phyloP scores from a whole-genome alignment of 2,329 filamentous ascomycete genomes.

The Fusarium sublunatum region DNA sequence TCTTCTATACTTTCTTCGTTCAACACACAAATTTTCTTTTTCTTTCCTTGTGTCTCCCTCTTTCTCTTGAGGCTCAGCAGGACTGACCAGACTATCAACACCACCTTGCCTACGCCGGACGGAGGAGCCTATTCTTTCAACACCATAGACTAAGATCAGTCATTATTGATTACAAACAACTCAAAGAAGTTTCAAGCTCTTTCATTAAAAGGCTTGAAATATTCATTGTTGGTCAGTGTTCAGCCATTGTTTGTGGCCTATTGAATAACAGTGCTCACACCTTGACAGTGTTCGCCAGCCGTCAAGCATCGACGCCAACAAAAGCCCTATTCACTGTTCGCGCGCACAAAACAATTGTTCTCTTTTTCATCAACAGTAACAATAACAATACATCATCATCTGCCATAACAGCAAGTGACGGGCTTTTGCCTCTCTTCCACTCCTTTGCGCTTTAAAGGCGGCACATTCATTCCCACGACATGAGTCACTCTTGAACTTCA shows the following conservation, averaged over 20 bases:
- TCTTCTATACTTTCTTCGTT: constrained; percentile 23
- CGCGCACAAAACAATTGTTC: constrained; percentile 27
- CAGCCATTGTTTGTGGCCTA: constrained; percentile 6
- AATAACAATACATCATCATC: constrained; percentile 29
- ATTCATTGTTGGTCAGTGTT: constrained; percentile 27
- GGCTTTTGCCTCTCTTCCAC: constrained; percentile 29
- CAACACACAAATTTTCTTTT: constrained; percentile 21
- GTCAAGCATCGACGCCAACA: constrained; percentile 20
- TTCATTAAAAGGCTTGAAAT: constrained; percentile 6
- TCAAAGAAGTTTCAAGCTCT: neutral
- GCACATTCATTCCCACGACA: constrained; percentile 31
- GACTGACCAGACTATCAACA: constrained; percentile 40
- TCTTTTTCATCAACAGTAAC: constrained; percentile 20
- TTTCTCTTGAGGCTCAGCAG: constrained; percentile 43
- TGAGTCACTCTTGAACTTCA: constrained; percentile 19
- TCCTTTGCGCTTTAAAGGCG: constrained; percentile 33
- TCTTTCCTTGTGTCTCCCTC: constrained; percentile 35
- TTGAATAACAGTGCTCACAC: constrained; percentile 10
- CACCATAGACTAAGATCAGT: constrained; percentile 15
- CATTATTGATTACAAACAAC: constrained; percentile 9
- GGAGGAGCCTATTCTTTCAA: constrained; percentile 25
- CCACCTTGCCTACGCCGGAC: constrained; percentile 36
- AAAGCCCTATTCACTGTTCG: constrained; percentile 31
- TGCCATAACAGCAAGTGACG: constrained; percentile 24
- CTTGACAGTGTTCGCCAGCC: constrained; percentile 41